phyloP scores from a whole-genome alignment of 768 basidiomycete species.

The Russula virescens region DNA sequence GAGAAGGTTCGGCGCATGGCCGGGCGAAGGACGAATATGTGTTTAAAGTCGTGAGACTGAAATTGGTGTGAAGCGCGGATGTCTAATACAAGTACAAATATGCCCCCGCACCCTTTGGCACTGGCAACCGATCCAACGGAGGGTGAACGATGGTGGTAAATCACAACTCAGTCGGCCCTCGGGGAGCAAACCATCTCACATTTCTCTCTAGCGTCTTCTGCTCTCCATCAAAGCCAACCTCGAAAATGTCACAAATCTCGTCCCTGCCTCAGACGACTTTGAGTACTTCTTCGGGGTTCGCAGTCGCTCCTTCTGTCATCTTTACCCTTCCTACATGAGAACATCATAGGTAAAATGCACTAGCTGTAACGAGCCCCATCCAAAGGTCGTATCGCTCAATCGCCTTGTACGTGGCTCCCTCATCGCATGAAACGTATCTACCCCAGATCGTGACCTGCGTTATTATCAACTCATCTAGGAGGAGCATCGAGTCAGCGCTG shows the following conservation, averaged over 20 bases:
- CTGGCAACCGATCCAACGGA: too few species aligned
- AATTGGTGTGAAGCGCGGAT: not conserved
- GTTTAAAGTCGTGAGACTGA: not conserved
- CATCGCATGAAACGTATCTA: too few species aligned
- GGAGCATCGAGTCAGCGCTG: conserved; percentile 54
- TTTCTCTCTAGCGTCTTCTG: conserved; percentile 43
- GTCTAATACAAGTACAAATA: conserved; percentile 24
- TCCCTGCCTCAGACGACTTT: conserved; percentile 60
- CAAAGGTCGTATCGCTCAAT: conserved; percentile 67
- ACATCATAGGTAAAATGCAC: conserved; percentile 63
- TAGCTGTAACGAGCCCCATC: conserved; percentile 71
- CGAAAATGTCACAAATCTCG: conserved; percentile 68
- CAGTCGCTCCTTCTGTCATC: not conserved
- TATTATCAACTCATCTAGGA: conserved; percentile 42
- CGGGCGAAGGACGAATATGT: too few species aligned
- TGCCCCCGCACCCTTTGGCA: too few species aligned
- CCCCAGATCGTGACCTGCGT: not conserved
- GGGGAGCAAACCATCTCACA: conserved; percentile 5
- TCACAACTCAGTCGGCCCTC: not conserved
- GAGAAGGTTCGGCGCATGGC: conserved; percentile 2
- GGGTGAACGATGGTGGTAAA: conserved; percentile 7
- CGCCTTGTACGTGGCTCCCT: conserved; percentile 42
- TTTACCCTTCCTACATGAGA: conserved; percentile 5
- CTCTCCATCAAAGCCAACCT: conserved; percentile 75
- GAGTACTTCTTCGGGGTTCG: conserved; percentile 75